Percentiles rank a stretch among this genome's conserved stretches.
Conservation (phyloP, 192 early-diverging fungal species). For the Backusella australiensis region DNA sequence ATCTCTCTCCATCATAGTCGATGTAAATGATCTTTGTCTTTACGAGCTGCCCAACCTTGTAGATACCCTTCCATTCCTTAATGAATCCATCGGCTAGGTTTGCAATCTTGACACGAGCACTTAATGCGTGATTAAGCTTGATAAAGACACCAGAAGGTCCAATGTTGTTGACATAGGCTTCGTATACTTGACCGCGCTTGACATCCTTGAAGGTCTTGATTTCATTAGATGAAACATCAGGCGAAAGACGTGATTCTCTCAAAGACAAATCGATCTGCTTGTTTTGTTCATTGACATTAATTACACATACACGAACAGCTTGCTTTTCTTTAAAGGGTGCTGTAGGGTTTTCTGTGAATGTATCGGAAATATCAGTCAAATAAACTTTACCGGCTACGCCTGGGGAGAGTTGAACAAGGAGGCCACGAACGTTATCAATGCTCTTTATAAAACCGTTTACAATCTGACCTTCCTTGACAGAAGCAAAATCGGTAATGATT, state of each 20-base stretch:
- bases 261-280: constrained; percentile 65
- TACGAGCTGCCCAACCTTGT: constrained; percentile 74
- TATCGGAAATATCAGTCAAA: constrained; percentile 57
- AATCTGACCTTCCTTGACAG: constrained; percentile 54
- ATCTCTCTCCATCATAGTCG: constrained; percentile 51
- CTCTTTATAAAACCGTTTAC: constrained; percentile 54
- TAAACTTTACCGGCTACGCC: constrained; percentile 58
- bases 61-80: constrained; percentile 78
- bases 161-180: constrained; percentile 72
- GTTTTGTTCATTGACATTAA: constrained; percentile 48
- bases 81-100: constrained; percentile 85
- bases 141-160: constrained; percentile 78
- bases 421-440: constrained; percentile 39
- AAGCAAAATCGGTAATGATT: constrained; percentile 35
- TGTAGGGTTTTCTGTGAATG: constrained; percentile 43
- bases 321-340: constrained; percentile 62
- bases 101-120: constrained; percentile 80
- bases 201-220: constrained; percentile 55
- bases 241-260: constrained; percentile 52
- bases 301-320: constrained; percentile 72
- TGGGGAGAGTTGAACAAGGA: constrained; percentile 57
- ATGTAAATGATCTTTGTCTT: constrained; percentile 65
- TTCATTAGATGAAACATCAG: constrained; percentile 40
- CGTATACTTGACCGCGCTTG: constrained; percentile 59
- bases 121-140: constrained; percentile 54